phyloP scores from a whole-genome alignment of 192 early-diverging fungal species.

The Backusella tarrabulga region DNA sequence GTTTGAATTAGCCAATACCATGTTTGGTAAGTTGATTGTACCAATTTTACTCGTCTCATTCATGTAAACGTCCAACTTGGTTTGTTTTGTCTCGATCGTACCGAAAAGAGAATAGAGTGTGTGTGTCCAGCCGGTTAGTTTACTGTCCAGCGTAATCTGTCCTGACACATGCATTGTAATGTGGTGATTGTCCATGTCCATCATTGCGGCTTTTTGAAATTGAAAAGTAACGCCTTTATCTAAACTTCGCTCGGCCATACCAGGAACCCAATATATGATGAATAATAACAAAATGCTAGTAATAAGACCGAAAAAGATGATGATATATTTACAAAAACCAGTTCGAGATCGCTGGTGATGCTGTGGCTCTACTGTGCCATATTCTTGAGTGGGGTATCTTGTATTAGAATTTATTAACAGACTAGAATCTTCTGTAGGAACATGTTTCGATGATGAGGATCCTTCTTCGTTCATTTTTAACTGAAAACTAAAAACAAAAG shows the following conservation, averaged over 20 bases:
- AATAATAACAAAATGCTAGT: neutral
- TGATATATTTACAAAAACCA: neutral
- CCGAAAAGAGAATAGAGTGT: conserved; percentile 8
- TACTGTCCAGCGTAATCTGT: neutral
- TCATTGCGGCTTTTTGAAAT: conserved; percentile 18
- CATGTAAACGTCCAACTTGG: neutral
- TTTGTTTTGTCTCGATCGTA: neutral
- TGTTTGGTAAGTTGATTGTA: conserved; percentile 12
- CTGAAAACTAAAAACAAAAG: neutral
- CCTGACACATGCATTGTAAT: conserved; percentile 26
- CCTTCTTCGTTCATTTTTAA: neutral
- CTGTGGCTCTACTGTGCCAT: neutral
- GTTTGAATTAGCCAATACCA: neutral
- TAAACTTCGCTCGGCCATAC: conserved; percentile 13
- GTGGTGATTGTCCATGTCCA: conserved; percentile 5
- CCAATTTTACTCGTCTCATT: conserved; percentile 3
- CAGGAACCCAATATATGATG: neutral
- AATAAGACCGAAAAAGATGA: neutral
- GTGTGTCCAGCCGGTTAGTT: neutral
- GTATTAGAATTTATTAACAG: neutral
- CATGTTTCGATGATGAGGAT: neutral
- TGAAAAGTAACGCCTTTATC: conserved; percentile 7
- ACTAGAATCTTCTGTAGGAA: neutral
- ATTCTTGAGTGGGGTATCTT: neutral
- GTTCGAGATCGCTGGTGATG: neutral